Evolutionary conservation across 805 yeast genomes (phyloP).

Genomic region (Candida schatavii): DNA sequence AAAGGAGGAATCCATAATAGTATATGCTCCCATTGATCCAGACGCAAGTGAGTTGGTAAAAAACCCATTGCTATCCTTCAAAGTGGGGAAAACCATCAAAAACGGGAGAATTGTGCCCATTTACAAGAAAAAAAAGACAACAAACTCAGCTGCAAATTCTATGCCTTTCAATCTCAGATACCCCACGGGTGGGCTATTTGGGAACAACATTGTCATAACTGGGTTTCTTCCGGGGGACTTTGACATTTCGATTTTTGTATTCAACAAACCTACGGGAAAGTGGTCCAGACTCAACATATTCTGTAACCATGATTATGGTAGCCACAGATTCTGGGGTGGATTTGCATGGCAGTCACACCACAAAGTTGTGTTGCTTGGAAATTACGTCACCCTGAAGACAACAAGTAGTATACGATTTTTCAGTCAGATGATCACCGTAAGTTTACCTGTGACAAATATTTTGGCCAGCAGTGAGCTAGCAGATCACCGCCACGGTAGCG

Average conservation of each 20-base stretch:
- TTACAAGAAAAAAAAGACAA: constrained; percentile 15
- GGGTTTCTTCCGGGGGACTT: constrained; percentile 54
- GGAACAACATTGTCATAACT: constrained; percentile 59
- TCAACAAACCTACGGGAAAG: constrained; percentile 51
- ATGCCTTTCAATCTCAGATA: constrained; percentile 48
- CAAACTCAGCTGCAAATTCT: not conserved
- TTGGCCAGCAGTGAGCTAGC: constrained; percentile 43
- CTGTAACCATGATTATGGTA: constrained; percentile 49
- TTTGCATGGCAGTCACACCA: constrained; percentile 80
- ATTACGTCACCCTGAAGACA: constrained; percentile 41
- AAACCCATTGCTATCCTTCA: constrained; percentile 36
- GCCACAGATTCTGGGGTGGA: constrained; percentile 64
- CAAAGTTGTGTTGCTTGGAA: constrained; percentile 62
- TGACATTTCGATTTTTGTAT: constrained; percentile 48
- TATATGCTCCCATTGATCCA: constrained; percentile 30
- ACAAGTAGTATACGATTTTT: constrained; percentile 47
- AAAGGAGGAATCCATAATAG: constrained; percentile 26
- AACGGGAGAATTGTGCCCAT: constrained; percentile 30
- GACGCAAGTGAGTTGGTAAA: constrained; percentile 7
- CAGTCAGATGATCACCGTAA: constrained; percentile 48
- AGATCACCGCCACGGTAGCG: not conserved
- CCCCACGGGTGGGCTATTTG: constrained; percentile 65
- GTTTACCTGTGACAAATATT: constrained; percentile 54
- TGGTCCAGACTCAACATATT: constrained; percentile 64
- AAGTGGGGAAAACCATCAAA: constrained; percentile 31